Evolutionary conservation across 192 early-diverging fungal species (phyloP).

Genomic region (Linnemannia elongata): DNA sequence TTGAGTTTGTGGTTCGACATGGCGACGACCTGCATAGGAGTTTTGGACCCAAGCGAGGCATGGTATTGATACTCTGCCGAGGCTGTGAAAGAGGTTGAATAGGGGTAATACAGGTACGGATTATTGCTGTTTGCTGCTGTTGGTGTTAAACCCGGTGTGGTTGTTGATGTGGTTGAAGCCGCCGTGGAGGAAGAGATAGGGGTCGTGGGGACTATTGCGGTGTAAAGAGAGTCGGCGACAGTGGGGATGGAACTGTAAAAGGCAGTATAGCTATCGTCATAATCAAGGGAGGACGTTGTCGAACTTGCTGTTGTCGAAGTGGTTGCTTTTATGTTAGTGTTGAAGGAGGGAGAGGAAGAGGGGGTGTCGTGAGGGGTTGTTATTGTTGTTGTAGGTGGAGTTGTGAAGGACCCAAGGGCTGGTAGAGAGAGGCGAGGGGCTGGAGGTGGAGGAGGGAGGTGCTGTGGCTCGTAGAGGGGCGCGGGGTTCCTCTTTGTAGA

Average conservation of each 20-base stretch:
- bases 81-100: not conserved
- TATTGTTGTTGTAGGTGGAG: not conserved
- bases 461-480: not conserved
- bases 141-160: not conserved
- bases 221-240: not conserved
- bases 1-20: constrained; percentile 46
- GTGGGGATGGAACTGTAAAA: constrained; percentile 17
- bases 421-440: constrained; percentile 3
- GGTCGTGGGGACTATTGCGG: not conserved
- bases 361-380: not conserved
- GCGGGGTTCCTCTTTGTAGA: not conserved
- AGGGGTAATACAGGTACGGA: not conserved
- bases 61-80: not conserved
- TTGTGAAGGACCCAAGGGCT: not conserved
- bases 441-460: not conserved
- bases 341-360: not conserved
- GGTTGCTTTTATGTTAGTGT: not conserved
- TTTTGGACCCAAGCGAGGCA: constrained; percentile 14
- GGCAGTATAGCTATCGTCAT: constrained; percentile 8
- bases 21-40: constrained; percentile 23
- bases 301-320: not conserved
- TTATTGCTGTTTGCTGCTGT: not conserved
- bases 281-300: not conserved
- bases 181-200: not conserved
- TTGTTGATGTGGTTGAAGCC: not conserved